Evolutionary conservation across 176 grass and related monocot genomes (phyloP).

Genomic region (Sorghum bicolor): DNA sequence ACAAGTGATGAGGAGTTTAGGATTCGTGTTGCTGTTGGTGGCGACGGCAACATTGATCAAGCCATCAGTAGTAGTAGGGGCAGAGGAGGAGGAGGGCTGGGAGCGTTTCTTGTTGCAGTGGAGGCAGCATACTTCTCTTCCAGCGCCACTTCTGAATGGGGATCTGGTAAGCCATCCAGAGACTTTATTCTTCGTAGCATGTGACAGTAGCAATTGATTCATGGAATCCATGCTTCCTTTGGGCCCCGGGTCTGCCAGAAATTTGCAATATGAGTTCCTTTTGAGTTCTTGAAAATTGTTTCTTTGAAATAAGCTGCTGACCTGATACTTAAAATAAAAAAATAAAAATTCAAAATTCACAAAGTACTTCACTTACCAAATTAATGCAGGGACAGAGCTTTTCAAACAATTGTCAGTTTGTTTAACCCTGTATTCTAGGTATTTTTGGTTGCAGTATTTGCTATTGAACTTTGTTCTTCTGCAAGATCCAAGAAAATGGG

Average conservation of each 20-base stretch:
- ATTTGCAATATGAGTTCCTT: background rate
- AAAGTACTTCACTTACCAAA: slow-evolving; percentile 1
- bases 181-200: background rate
- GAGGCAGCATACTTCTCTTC: slow-evolving; percentile 2
- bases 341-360: no score
- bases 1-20: slow-evolving; percentile 12
- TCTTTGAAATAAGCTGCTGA: background rate
- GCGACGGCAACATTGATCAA: background rate
- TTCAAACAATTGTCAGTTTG: background rate
- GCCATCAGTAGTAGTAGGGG: background rate
- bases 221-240: background rate
- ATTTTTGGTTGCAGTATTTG: background rate
- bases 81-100: slow-evolving; percentile 10
- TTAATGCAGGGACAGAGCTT: background rate
- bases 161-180: slow-evolving; percentile 29
- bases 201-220: background rate
- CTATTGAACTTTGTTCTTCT: background rate
- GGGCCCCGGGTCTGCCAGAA: background rate
- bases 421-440: background rate
- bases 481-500: background rate
- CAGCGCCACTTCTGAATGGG: slow-evolving; percentile 15
- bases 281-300: background rate
- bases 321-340: background rate
- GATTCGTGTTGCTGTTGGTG: slow-evolving; percentile 24
- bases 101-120: slow-evolving; percentile 8